phyloP scores from a whole-genome alignment of 371 early-diverging fungal species.

The Syncephalastrum sp. region DNA sequence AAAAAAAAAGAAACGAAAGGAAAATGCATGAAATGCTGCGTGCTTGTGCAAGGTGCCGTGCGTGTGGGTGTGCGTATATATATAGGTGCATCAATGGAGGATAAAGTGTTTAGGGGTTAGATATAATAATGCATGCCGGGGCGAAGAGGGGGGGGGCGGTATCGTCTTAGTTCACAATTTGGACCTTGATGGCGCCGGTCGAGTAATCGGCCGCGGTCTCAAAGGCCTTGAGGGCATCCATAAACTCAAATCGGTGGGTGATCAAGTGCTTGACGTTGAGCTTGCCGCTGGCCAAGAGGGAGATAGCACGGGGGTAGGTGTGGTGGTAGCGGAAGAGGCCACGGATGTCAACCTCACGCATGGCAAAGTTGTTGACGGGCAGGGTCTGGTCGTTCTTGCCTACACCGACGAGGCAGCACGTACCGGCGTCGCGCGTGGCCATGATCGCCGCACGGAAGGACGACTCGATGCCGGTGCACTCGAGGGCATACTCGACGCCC shows the following conservation, averaged over 20 bases:
- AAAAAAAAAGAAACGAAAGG: too few relatives aligned
- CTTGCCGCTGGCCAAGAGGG: constrained; percentile 33
- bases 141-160: too few relatives aligned
- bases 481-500: constrained; percentile 22
- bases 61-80: too few relatives aligned
- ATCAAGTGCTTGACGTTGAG: constrained; percentile 41
- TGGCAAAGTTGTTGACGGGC: constrained; percentile 50
- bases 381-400: constrained; percentile 46
- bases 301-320: constrained; percentile 44
- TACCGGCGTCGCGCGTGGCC: constrained; percentile 31
- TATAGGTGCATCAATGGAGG: too few relatives aligned
- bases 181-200: constrained; percentile 43
- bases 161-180: constrained; percentile 34
- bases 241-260: constrained; percentile 33
- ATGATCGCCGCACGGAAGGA: constrained; percentile 41
- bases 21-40: too few relatives aligned
- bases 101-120: too few relatives aligned
- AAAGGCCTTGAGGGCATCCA: constrained; percentile 47
- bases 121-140: too few relatives aligned
- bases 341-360: constrained; percentile 46
- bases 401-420: constrained; percentile 43
- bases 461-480: constrained; percentile 46
- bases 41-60: too few relatives aligned
- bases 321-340: constrained; percentile 46
- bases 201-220: constrained; percentile 35